phyloP scores from a whole-genome alignment of 768 basidiomycete genomes.

The Kwoniella heveanensis region DNA sequence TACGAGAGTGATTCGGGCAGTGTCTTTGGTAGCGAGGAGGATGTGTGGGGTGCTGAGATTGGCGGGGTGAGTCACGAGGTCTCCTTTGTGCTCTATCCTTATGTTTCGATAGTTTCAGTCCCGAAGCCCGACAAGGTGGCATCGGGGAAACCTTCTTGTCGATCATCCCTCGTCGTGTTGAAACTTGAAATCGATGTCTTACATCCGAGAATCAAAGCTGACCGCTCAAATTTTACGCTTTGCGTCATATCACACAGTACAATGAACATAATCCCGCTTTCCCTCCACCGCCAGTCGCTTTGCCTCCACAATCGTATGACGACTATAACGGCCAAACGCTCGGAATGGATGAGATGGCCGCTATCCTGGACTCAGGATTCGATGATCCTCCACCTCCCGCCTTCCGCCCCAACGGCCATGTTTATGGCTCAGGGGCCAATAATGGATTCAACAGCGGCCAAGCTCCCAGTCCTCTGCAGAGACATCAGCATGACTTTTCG shows the following conservation, averaged over 20 bases:
- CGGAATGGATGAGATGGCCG: conserved; percentile 76
- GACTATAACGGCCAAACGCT: conserved; percentile 59
- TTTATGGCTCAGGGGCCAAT: background rate
- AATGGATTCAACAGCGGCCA: background rate
- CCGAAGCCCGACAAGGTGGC: no score
- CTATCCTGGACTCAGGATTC: conserved; percentile 89
- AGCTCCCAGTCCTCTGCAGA: conserved; percentile 28
- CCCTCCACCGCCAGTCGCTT: conserved; percentile 80
- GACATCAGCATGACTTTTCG: conserved; percentile 25
- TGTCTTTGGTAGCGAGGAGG: conserved; percentile 77
- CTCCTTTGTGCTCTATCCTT: no score
- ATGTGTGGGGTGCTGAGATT: conserved; percentile 93
- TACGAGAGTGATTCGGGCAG: conserved; percentile 68
- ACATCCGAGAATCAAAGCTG: no score
- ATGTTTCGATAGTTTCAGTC: no score
- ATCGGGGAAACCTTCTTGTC: no score
- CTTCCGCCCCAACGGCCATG: conserved; percentile 16
- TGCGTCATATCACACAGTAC: conserved; percentile 59
- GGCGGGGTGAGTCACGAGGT: conserved; percentile 68
- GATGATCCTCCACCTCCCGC: conserved; percentile 63
- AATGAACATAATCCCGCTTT: conserved; percentile 78
- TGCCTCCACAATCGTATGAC: conserved; percentile 57
- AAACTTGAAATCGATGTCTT: no score
- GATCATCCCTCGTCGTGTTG: no score
- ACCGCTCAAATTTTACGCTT: no score